phyloP scores from a whole-genome alignment of 176 grass and related monocot species.

The Saccharum spontaneum region DNA sequence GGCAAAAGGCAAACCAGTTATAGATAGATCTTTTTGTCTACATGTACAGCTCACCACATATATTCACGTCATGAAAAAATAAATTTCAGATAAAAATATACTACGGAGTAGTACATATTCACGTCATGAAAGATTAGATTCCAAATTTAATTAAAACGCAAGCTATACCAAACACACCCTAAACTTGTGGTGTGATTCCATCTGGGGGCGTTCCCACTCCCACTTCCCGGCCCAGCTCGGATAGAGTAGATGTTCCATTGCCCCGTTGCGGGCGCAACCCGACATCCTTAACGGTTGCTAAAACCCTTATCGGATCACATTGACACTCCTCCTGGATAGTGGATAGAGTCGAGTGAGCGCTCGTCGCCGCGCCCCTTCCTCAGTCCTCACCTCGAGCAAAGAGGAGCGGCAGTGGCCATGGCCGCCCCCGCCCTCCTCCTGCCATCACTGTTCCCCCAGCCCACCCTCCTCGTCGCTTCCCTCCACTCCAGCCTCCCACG shows the following conservation, averaged over 20 bases:
- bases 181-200: too few relatives aligned
- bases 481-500: neutral
- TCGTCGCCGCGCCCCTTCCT: neutral
- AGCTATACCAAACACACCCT: too few relatives aligned
- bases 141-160: too few relatives aligned
- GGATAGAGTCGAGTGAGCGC: slow-evolving; percentile 38
- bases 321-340: neutral
- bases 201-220: too few relatives aligned
- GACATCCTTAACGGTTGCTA: slow-evolving; percentile 34
- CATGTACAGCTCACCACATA: too few relatives aligned
- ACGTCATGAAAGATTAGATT: too few relatives aligned
- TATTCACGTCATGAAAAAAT: too few relatives aligned
- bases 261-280: slow-evolving; percentile 12
- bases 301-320: slow-evolving; percentile 44
- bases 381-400: neutral
- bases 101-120: too few relatives aligned
- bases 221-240: neutral
- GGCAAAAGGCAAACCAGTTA: too few relatives aligned
- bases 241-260: neutral
- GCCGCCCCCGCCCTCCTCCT: slow-evolving; percentile 39
- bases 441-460: slow-evolving; percentile 21
- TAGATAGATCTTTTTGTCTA: neutral
- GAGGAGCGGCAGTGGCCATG: slow-evolving; percentile 45
- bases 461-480: neutral
- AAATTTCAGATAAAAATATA: too few relatives aligned